Conservation (phyloP, 495 filamentous ascomycete species). For the Penicillium malachiteum region DNA sequence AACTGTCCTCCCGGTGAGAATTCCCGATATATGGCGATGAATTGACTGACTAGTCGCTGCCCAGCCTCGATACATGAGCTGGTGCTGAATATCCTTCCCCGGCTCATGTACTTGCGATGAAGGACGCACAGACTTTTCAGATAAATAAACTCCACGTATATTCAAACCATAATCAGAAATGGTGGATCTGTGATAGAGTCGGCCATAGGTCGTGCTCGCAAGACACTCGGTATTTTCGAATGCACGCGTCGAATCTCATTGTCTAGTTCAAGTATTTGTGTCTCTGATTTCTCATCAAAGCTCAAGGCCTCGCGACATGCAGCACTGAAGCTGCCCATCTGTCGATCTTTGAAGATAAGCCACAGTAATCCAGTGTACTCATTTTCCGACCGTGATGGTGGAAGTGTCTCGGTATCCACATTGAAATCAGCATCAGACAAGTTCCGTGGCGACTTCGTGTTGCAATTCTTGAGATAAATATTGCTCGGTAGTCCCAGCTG, state of each 20-base stretch:
- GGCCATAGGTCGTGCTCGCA: conserved; percentile 11
- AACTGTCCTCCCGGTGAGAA: conserved; percentile 18
- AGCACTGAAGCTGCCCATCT: conserved; percentile 29
- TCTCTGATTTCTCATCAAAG: conserved; percentile 24
- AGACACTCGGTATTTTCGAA: not conserved
- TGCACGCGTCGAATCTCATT: not conserved
- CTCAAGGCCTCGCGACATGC: conserved; percentile 29
- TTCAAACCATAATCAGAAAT: conserved; percentile 32
- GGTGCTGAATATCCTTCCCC: conserved; percentile 7
- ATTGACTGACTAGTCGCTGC: conserved; percentile 16
- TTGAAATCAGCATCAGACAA: conserved; percentile 30
- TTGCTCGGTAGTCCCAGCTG: conserved; percentile 33
- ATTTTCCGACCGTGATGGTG: conserved; percentile 19
- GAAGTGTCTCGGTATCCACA: conserved; percentile 18
- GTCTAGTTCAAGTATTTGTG: conserved; percentile 29
- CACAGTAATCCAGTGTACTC: conserved; percentile 26
- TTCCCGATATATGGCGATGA: conserved; percentile 17
- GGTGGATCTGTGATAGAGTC: conserved; percentile 37
- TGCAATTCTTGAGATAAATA: conserved; percentile 22
- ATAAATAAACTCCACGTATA: conserved; percentile 20
- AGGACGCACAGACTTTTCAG: conserved; percentile 39
- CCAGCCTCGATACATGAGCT: conserved; percentile 20
- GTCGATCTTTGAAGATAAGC: conserved; percentile 32
- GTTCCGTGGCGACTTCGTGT: conserved; percentile 28
- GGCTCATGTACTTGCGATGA: conserved; percentile 34